phyloP scores from a whole-genome alignment of 495 filamentous ascomycete species.

The Peziza echinospora region DNA sequence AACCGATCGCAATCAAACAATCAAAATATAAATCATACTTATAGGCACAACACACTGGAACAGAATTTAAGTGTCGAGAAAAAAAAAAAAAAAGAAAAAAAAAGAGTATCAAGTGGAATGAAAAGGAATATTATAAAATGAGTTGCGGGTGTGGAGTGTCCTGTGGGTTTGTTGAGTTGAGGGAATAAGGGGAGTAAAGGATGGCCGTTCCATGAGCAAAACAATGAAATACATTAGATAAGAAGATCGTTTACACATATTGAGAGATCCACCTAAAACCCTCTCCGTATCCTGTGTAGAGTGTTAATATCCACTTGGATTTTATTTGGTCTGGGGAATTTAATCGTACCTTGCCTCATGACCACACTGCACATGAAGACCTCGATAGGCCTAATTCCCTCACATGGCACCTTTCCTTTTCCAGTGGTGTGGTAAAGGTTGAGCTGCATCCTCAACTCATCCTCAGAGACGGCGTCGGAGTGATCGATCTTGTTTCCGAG shows the following conservation, averaged over 20 bases:
- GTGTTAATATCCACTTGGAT: not conserved
- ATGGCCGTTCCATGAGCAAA: constrained; percentile 1
- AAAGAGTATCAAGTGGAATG: too few species aligned
- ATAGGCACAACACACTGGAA: too few species aligned
- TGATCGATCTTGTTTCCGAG: constrained; percentile 99
- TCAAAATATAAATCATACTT: too few species aligned
- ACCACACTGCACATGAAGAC: constrained; percentile 98
- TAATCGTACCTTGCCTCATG: constrained; percentile 64
- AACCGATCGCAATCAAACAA: not conserved
- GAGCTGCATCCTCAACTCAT: constrained; percentile 72
- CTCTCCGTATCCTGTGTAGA: constrained; percentile 41
- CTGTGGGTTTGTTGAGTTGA: not conserved
- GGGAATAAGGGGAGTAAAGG: constrained; percentile 1
- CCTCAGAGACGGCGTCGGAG: constrained; percentile 81
- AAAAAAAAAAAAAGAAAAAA: not conserved
- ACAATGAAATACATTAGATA: constrained; percentile 1
- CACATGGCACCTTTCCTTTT: constrained; percentile 88
- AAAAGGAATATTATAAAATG: constrained; percentile 4
- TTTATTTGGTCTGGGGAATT: constrained; percentile 7
- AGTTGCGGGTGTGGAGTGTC: not conserved
- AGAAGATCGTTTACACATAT: constrained; percentile 36
- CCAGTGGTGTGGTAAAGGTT: constrained; percentile 93
- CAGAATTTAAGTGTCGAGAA: too few species aligned
- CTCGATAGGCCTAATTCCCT: constrained; percentile 89
- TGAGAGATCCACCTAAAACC: constrained; percentile 61